A percentile compares a stretch with the other conserved stretches of the same genome.
These are phyloP conservation scores for Lablab purpureus DNA, from an alignment of 306 rosid genomes.

Conservation along the genomic window DNA sequence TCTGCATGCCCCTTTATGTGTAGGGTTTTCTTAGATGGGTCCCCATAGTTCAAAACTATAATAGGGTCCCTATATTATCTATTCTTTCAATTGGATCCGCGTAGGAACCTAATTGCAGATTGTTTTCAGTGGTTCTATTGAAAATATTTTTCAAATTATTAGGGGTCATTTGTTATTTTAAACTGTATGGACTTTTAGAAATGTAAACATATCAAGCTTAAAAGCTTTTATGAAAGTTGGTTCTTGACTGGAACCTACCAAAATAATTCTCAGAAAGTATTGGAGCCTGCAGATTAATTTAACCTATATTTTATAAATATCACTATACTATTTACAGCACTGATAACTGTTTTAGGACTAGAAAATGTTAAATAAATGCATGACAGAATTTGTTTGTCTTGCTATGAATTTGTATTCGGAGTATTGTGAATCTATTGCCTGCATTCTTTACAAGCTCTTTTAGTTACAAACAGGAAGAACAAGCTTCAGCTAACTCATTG, in stretches of 20 bases:
- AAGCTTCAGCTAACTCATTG: constrained; percentile 72
- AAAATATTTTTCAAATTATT: not conserved
- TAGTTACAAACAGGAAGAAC: constrained; percentile 70
- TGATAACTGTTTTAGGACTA: not conserved
- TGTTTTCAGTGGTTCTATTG: constrained; percentile 27
- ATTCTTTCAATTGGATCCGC: not conserved
- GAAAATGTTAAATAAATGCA: constrained; percentile 6
- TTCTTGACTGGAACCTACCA: constrained; percentile 10
- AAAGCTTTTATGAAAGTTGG: constrained; percentile 25
- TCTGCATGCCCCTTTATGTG: not conserved
- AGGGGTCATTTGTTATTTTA: constrained; percentile 2
- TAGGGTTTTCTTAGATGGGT: constrained; percentile 23
- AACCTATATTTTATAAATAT: constrained; percentile 3
- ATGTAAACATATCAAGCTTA: constrained; percentile 16
- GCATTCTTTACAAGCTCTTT: constrained; percentile 41
- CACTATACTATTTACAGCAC: not conserved
- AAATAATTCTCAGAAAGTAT: constrained; percentile 4
- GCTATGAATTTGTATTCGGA: constrained; percentile 20
- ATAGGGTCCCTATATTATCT: constrained; percentile 14
- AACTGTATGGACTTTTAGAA: constrained; percentile 18
- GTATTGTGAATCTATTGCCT: constrained; percentile 41
- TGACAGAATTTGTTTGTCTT: constrained; percentile 22
- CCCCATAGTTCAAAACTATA: constrained; percentile 32
- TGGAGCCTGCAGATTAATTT: not conserved
- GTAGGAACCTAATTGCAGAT: not conserved